Conservation (phyloP, 768 basidiomycete genomes). For the Boletus reticulatus region DNA sequence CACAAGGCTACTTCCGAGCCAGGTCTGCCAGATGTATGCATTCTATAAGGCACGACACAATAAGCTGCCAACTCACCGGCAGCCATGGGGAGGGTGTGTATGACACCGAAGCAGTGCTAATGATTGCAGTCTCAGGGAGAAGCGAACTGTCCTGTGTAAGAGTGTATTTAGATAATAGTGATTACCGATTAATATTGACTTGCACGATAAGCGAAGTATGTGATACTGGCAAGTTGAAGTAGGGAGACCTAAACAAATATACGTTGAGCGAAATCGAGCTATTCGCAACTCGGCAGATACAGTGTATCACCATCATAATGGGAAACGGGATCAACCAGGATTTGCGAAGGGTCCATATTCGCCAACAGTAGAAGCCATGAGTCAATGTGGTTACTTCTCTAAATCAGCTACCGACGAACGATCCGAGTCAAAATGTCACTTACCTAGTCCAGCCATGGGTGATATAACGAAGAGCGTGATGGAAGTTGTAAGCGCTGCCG, state of each 20-base stretch:
- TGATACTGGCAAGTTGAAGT: constrained; percentile 20
- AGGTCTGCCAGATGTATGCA: constrained; percentile 6
- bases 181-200: no score
- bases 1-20: constrained; percentile 19
- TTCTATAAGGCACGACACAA: background rate
- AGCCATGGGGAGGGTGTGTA: background rate
- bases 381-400: constrained; percentile 3
- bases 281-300: background rate
- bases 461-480: no score
- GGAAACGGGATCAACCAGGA: background rate
- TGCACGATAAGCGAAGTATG: no score
- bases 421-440: no score
- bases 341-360: no score
- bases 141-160: no score
- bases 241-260: constrained; percentile 16
- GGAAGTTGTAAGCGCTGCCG: no score
- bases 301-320: constrained; percentile 16
- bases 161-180: no score
- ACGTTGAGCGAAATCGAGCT: background rate
- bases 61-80: constrained; percentile 2
- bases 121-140: no score
- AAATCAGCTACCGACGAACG: no score
- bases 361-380: constrained; percentile 3
- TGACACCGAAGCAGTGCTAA: no score
- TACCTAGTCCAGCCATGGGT: no score